Evolutionary conservation across 2,329 filamentous ascomycete genomes (phyloP).

Genomic region (Cercospora berteroae): DNA sequence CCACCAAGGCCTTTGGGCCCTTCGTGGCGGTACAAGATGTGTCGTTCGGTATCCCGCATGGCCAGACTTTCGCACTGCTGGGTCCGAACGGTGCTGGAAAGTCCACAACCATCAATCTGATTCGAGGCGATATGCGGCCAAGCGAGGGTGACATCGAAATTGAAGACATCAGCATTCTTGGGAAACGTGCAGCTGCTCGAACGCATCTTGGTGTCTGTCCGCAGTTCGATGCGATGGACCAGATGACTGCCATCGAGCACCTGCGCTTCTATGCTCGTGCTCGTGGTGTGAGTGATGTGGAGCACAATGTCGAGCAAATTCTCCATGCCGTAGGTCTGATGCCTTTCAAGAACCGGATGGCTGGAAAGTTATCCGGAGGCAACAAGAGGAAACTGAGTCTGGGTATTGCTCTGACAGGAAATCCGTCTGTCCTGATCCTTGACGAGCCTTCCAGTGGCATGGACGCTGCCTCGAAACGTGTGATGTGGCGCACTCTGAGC

Average conservation of each 20-base stretch:
- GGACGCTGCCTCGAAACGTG: conserved; percentile 83
- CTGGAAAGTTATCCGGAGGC: conserved; percentile 76
- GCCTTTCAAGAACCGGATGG: conserved; percentile 71
- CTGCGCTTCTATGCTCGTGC: conserved; percentile 83
- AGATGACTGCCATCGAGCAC: conserved; percentile 86
- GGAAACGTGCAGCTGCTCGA: conserved; percentile 68
- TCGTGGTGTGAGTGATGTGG: conserved; percentile 71
- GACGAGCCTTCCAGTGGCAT: conserved; percentile 88
- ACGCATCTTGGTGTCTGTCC: conserved; percentile 86
- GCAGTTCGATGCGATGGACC: conserved; percentile 72
- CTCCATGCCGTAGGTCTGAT: conserved; percentile 76
- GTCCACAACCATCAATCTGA: conserved; percentile 81
- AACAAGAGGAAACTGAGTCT: conserved; percentile 92
- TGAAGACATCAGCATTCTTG: conserved; percentile 72
- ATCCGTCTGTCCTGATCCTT: conserved; percentile 79
- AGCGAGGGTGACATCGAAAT: conserved; percentile 72
- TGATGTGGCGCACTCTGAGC: conserved; percentile 87
- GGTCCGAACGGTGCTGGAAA: conserved; percentile 93
- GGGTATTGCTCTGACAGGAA: conserved; percentile 88
- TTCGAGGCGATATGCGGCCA: conserved; percentile 82
- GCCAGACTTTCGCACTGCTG: conserved; percentile 83
- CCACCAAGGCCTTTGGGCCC: conserved; percentile 75
- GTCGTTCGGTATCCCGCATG: conserved; percentile 74
- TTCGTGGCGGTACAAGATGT: conserved; percentile 80
- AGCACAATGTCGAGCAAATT: conserved; percentile 74